Percentiles rank a stretch among this genome's conserved stretches.
phyloP scores from a whole-genome alignment of 164 flowering plant genomes.

The Kalanchoe fedtschenkoi region DNA sequence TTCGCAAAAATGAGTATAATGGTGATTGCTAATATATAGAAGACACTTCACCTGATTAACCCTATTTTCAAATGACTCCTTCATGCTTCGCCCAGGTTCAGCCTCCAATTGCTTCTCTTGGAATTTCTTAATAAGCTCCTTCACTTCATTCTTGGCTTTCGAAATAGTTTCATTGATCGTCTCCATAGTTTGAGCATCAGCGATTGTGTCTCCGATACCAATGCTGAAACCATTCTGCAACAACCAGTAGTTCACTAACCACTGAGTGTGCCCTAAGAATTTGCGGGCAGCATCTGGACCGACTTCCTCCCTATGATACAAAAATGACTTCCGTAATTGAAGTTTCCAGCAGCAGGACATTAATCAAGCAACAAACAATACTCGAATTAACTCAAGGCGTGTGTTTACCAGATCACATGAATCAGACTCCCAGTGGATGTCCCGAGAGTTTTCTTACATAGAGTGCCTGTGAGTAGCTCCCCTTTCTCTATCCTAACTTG shows the following conservation, averaged over 20 bases:
- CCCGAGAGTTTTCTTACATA: constrained; percentile 94
- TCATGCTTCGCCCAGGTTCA: constrained; percentile 97
- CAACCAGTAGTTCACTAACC: constrained; percentile 99
- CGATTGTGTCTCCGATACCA: constrained; percentile 98
- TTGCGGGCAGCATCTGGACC: constrained; percentile 99
- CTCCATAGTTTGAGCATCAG: constrained; percentile 94
- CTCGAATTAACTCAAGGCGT: neutral
- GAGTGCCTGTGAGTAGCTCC: constrained; percentile 84
- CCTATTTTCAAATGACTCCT: constrained; percentile 95
- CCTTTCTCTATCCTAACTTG: constrained; percentile 85
- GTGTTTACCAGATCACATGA: constrained; percentile 83
- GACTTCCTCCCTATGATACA: constrained; percentile 85
- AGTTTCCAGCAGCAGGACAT: neutral
- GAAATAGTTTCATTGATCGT: constrained; percentile 85
- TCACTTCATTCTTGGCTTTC: constrained; percentile 79
- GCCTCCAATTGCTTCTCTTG: constrained; percentile 72
- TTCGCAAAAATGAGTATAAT: neutral
- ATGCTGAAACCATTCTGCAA: constrained; percentile 88
- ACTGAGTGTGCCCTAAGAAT: constrained; percentile 95
- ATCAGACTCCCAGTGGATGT: constrained; percentile 96
- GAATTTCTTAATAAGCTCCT: constrained; percentile 61
- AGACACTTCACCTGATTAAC: constrained; percentile 68
- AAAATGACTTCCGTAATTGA: neutral
- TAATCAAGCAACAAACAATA: neutral
- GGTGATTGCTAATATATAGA: neutral